Base-by-base conservation (phyloP, 169 alveolate species). In the Cystoisospora suis region DNA sequence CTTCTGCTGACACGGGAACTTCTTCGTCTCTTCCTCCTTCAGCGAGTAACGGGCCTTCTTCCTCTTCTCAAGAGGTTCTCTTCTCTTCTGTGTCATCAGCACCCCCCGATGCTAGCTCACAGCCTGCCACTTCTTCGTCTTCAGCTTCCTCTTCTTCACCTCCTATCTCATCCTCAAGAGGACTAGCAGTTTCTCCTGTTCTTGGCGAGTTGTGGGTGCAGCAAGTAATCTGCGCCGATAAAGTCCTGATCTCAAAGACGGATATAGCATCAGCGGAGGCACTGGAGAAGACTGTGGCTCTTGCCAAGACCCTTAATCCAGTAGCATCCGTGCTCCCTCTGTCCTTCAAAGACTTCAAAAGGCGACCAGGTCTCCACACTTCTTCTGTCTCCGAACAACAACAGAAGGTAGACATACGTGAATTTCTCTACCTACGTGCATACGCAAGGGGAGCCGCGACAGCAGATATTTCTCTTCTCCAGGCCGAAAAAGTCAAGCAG, bases 161-260 rank as follows among this genome's bases (percentile, higher is more conserved):
- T 53, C 65, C 65, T 9, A 15, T 20, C n/a, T 15, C n/a, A 15
- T 53, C 65, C n/a, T 15, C n/a, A 15, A 9, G 65, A 20, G 65
- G 20, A 20, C 29, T 3, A 1, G 72, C 72, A 7, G 72, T 5
- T 20, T 4, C 77, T 36, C 3, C 38, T 4, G n/a, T 65, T 44
- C 34, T 65, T 20, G 45, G 77, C 77, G 83, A 72, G 20, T 4
- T 72, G 3, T 72, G 83, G 83, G 42, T 40, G 56, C 49, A 72
- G 83, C 83, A 72, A 17, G 53, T 72, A 17, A 38, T 72, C 2
- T 72, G 83, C 83, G 83, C 83, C 15, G 83, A 72, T 38, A 72
- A 72, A 17, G 7, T 72, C 15, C 27, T 72, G 23, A 12, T 72
- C 27, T 40, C 83, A 32, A 72, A 72, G 83, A 4, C 15, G 15